A percentile compares a stretch with the other conserved stretches of the same genome.
Conservation (phyloP, 305 asterid species). For the Fraxinus nigra region DNA sequence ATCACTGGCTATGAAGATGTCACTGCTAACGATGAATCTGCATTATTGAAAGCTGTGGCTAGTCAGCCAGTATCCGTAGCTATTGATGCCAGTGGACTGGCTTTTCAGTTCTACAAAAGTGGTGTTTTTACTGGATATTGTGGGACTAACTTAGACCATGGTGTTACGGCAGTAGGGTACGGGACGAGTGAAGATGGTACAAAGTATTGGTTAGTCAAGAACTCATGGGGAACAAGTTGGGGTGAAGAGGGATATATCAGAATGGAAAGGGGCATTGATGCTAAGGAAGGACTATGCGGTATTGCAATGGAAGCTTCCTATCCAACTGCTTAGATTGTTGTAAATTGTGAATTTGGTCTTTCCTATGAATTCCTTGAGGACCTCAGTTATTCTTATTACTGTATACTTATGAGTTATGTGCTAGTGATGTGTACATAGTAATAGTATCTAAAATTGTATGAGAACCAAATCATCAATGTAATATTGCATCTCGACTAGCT, state of each 20-base stretch:
- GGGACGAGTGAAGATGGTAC: slow-evolving; percentile 27
- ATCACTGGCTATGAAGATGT: slow-evolving; percentile 31
- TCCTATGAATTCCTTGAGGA: neutral
- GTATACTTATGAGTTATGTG: neutral
- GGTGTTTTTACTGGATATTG: slow-evolving; percentile 32
- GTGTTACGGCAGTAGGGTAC: slow-evolving; percentile 36
- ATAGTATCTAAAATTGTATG: neutral
- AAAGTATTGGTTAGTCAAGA: slow-evolving; percentile 37
- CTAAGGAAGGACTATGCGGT: slow-evolving; percentile 31
- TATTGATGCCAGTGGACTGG: slow-evolving; percentile 27
- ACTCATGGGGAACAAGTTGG: slow-evolving; percentile 38
- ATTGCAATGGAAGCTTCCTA: slow-evolving; percentile 29
- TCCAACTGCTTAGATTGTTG: slow-evolving; percentile 17
- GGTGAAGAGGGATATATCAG: slow-evolving; percentile 34
- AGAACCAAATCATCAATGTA: neutral
- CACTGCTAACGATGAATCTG: slow-evolving; percentile 24
- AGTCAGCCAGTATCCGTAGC: slow-evolving; percentile 32
- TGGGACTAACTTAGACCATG: slow-evolving; percentile 35
- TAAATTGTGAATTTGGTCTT: neutral
- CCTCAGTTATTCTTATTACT: neutral
- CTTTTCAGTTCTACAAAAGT: slow-evolving; percentile 27
- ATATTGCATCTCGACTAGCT: neutral
- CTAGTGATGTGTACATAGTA: neutral
- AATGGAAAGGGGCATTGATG: slow-evolving; percentile 30
- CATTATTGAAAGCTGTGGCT: slow-evolving; percentile 29